Percentiles rank a stretch among this genome's conserved stretches.
These are phyloP conservation scores for Physaria fendleri DNA, from an alignment of 345 rosid genomes.

Conservation along the genomic window DNA sequence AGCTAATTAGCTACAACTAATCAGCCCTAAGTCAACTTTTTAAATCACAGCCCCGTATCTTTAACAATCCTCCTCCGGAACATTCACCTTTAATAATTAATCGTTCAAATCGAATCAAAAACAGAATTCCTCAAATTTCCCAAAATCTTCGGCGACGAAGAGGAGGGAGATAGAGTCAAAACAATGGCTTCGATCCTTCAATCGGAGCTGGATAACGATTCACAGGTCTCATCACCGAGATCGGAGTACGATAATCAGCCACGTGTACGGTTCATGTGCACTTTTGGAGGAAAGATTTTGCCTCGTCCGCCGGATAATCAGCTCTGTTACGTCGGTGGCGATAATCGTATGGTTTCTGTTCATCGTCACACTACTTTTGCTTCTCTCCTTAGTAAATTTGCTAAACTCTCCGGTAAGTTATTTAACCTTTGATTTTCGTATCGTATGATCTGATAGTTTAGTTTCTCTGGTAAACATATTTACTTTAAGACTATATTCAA, in stretches of 20 bases:
- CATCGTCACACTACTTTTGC: constrained; percentile 59
- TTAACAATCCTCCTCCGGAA: constrained; percentile 10
- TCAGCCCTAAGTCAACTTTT: too few relatives aligned
- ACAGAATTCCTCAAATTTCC: constrained; percentile 1
- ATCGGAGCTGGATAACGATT: constrained; percentile 69
- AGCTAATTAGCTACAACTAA: too few relatives aligned
- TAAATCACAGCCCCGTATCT: constrained; percentile 25
- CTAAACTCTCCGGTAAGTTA: constrained; percentile 80
- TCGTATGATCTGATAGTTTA: too few relatives aligned
- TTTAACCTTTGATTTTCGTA: too few relatives aligned
- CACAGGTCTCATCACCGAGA: constrained; percentile 69
- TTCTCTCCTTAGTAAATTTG: constrained; percentile 56
- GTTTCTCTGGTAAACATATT: not conserved
- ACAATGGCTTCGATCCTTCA: constrained; percentile 51
- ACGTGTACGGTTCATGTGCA: constrained; percentile 88
- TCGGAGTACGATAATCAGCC: constrained; percentile 45
- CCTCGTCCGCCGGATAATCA: constrained; percentile 95
- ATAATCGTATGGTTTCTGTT: constrained; percentile 82
- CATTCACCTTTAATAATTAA: constrained; percentile 30
- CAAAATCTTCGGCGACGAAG: constrained; percentile 23
- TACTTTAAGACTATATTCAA: too few relatives aligned
- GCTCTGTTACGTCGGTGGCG: constrained; percentile 95
- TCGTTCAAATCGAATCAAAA: constrained; percentile 16
- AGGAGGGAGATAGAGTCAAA: not conserved
- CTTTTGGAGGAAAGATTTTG: constrained; percentile 89